phyloP scores from a whole-genome alignment of 2,329 filamentous ascomycete species.

The Aspergillus pseudoglaucus region DNA sequence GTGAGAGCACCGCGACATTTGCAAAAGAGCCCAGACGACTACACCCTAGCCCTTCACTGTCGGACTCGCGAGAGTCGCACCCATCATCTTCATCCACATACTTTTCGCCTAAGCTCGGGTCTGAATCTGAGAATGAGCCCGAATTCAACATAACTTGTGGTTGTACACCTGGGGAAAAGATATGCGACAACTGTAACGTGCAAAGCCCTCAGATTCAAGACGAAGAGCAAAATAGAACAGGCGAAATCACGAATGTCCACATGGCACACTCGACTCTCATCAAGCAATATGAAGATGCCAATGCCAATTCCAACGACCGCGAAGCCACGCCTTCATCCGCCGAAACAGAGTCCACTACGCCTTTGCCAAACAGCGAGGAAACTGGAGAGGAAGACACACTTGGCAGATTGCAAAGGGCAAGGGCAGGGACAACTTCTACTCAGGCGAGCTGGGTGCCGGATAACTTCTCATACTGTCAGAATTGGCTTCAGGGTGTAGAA shows the following conservation, averaged over 20 bases:
- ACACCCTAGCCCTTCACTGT: slow-evolving; percentile 32
- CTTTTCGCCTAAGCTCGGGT: slow-evolving; percentile 16
- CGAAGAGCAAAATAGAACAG: slow-evolving; percentile 5
- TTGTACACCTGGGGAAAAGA: slow-evolving; percentile 3
- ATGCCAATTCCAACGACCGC: background rate
- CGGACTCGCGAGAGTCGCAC: slow-evolving; percentile 25
- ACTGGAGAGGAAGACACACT: background rate
- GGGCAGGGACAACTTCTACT: slow-evolving; percentile 30
- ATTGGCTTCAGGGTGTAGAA: slow-evolving; percentile 33
- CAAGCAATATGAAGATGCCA: slow-evolving; percentile 18
- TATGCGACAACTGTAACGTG: slow-evolving; percentile 12
- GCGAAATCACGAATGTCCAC: slow-evolving; percentile 23
- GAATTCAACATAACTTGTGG: slow-evolving; percentile 4
- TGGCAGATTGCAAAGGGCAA: slow-evolving; percentile 16
- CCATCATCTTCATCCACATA: slow-evolving; percentile 21
- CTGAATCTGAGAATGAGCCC: slow-evolving; percentile 13
- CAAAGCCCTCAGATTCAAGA: slow-evolving; percentile 7
- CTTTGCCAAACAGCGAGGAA: background rate
- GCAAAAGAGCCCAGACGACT: slow-evolving; percentile 19
- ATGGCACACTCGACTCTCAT: slow-evolving; percentile 28
- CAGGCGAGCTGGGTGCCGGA: slow-evolving; percentile 33
- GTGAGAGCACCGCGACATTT: slow-evolving; percentile 18
- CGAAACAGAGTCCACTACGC: background rate
- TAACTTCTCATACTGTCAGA: slow-evolving; percentile 32
- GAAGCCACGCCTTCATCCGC: background rate